Evolutionary conservation across 2,329 filamentous ascomycete genomes (phyloP), one percentile per base, ranked within the genome.

Genomic region (Penicillium sp.): DNA sequence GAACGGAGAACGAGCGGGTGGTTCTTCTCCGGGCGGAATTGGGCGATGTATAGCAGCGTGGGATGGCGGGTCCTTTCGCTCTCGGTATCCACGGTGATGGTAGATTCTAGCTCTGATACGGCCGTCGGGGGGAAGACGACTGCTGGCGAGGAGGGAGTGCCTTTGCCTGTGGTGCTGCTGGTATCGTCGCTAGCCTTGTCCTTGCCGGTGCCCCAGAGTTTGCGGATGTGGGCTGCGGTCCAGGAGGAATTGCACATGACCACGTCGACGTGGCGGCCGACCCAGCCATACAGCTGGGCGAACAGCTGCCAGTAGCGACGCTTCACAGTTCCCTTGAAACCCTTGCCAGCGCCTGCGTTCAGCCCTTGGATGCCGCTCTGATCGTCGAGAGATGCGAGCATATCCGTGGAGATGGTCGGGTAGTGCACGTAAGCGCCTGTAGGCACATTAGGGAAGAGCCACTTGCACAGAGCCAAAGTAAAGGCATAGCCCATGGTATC

Each of bases 401-500:
- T 99, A 70, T 99, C 95, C 52, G 92, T 99, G 3, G 93, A 97
- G 55, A 99, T 99, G 56, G 94, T 98, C 1, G 95, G 95, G 73
- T 98, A 99, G 78, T 99, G 95, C 1, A 98, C 93, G 72, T 99
- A 99, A 54, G 95, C 93, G 47, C 86, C 92, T 0, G 92, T 97
- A 0, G 94, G 91, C 1, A 97, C 85, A 37, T 79, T 76, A 0
- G 85, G 89, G 72, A 98, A 98, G 24, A 98, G 81, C 63, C 90
- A 84, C 72, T 92, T 95, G 75, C 84, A 90, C 3, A 97, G 82
- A 9, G 91, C 92, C 11, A 96, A 84, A 0, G 90, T 85, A 73
- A 98, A 99, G 27, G 94, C 92, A 71, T 97, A 99, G 62, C 95
- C 95, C 93, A 99, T 97, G 2, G 95, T 99, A 72, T 99, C 95